These are phyloP conservation scores for Artemisia annua DNA, from an alignment of 129 eudicot species.

Conservation along the genomic window DNA sequence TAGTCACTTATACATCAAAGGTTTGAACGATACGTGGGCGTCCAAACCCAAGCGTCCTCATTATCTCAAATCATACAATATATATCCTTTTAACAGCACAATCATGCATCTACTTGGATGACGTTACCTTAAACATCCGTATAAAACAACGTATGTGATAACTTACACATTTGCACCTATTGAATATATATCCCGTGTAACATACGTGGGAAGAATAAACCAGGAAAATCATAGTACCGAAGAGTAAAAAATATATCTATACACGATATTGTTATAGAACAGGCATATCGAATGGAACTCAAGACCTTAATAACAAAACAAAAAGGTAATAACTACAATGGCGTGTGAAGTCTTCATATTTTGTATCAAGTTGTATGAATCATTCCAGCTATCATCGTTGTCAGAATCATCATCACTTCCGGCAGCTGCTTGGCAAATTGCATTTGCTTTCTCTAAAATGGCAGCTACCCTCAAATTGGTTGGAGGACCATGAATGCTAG, in stretches of 20 bases:
- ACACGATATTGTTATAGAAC: slow-evolving; percentile 16
- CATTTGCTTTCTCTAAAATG: slow-evolving; percentile 84
- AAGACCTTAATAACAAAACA: slow-evolving; percentile 11
- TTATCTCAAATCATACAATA: no score
- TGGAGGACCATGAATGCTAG: slow-evolving; percentile 77
- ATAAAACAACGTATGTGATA: slow-evolving; percentile 12
- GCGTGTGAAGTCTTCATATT: no score
- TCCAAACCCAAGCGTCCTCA: no score
- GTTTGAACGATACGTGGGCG: no score
- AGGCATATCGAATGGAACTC: slow-evolving; percentile 21
- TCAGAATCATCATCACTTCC: slow-evolving; percentile 87
- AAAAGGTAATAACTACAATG: slow-evolving; percentile 31
- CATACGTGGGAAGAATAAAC: slow-evolving; percentile 32
- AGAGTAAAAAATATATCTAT: slow-evolving; percentile 30
- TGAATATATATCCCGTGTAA: slow-evolving; percentile 10
- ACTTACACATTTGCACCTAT: slow-evolving; percentile 31
- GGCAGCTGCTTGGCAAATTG: slow-evolving; percentile 67
- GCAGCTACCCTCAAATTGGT: slow-evolving; percentile 88
- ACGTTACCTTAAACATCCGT: not conserved
- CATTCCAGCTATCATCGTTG: slow-evolving; percentile 77
- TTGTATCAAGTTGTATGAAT: slow-evolving; percentile 26
- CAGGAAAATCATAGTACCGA: slow-evolving; percentile 12
- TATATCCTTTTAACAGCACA: slow-evolving; percentile 11
- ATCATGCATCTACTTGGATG: not conserved
- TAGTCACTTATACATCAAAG: no score